phyloP scores from a whole-genome alignment of 371 early-diverging fungal genomes.

The Apophysomyces sp. region DNA sequence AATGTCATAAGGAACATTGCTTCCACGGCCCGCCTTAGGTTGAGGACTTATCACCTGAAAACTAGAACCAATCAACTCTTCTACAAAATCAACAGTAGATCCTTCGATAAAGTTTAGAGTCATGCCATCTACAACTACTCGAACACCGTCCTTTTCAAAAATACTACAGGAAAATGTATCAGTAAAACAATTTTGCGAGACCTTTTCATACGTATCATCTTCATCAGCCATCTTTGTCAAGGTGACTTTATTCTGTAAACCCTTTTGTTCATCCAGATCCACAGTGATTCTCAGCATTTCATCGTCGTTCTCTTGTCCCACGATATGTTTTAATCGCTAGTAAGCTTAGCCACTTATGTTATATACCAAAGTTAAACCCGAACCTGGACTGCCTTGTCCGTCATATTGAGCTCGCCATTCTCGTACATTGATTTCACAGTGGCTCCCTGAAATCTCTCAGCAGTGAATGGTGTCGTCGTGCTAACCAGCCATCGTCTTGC shows the following conservation, averaged over 20 bases:
- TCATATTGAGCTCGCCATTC: background rate
- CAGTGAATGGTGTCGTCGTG: background rate
- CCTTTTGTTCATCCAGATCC: background rate
- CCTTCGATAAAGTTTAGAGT: conserved; percentile 87
- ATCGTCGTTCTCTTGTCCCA: background rate
- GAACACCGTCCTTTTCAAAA: conserved; percentile 83
- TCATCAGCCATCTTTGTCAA: background rate
- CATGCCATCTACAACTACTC: conserved; percentile 78
- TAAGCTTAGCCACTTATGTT: background rate
- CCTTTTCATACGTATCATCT: conserved; percentile 3
- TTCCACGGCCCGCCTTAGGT: conserved; percentile 91
- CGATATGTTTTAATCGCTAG: background rate
- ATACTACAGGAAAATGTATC: conserved; percentile 43
- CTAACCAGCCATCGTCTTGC: no score
- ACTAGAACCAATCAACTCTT: conserved; percentile 92
- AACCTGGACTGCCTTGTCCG: background rate
- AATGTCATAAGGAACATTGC: conserved; percentile 67
- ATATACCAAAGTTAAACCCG: background rate
- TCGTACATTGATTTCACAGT: background rate
- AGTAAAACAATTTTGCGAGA: no score
- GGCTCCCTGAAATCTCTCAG: background rate
- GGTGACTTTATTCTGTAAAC: background rate
- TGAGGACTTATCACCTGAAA: conserved; percentile 92
- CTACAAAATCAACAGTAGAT: conserved; percentile 85
- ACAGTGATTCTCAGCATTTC: background rate